A percentile compares a stretch with the other conserved stretches of the same genome.
Evolutionary conservation across 2,329 filamentous ascomycete genomes (phyloP).

Genomic region (Cercospora zeae-maydis): DNA sequence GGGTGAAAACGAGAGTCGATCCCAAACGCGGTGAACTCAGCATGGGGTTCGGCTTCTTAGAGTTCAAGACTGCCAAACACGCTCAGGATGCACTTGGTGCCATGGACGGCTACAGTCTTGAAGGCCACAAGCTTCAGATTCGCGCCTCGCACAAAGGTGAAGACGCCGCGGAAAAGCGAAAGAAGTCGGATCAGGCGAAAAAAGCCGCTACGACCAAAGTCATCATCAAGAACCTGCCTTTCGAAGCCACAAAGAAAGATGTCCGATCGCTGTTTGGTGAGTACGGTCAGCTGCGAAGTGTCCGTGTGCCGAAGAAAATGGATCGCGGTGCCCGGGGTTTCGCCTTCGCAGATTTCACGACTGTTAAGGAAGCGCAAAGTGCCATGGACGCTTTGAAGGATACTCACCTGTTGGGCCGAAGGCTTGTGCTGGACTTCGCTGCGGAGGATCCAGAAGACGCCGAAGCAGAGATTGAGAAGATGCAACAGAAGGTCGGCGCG

Average conservation of each 20-base stretch:
- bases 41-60: slow-evolving; percentile 96
- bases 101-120: slow-evolving; percentile 88
- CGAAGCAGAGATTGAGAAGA: slow-evolving; percentile 92
- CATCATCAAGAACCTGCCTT: slow-evolving; percentile 96
- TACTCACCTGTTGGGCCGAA: slow-evolving; percentile 87
- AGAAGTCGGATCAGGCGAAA: slow-evolving; percentile 77
- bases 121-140: slow-evolving; percentile 79
- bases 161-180: slow-evolving; percentile 82
- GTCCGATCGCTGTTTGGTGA: slow-evolving; percentile 78
- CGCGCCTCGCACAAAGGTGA: slow-evolving; percentile 81
- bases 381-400: slow-evolving; percentile 87
- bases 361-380: slow-evolving; percentile 81
- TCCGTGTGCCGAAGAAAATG: slow-evolving; percentile 93
- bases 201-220: slow-evolving; percentile 85
- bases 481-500: slow-evolving; percentile 90
- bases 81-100: slow-evolving; percentile 74
- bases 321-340: slow-evolving; percentile 86
- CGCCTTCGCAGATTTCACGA: slow-evolving; percentile 94
- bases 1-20: slow-evolving; percentile 89
- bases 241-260: slow-evolving; percentile 92
- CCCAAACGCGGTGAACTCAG: slow-evolving; percentile 88
- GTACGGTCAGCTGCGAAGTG: slow-evolving; percentile 87
- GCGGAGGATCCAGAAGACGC: slow-evolving; percentile 84
- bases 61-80: slow-evolving; percentile 74
- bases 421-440: slow-evolving; percentile 87